Conservation (phyloP, 371 early-diverging fungal genomes). For the Mucor sp. region DNA sequence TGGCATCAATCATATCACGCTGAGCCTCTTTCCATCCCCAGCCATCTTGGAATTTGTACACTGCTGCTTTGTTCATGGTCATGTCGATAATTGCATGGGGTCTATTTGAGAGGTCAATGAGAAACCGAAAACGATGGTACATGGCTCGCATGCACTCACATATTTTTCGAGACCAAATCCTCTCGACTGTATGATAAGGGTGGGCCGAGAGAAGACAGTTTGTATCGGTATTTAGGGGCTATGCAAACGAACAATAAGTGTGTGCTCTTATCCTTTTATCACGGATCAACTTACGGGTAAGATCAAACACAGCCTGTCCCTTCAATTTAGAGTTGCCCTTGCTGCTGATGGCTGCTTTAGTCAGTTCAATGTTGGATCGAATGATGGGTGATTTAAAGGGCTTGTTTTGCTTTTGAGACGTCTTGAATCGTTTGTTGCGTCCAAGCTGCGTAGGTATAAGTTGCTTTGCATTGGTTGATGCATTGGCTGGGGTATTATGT, state of each 20-base stretch:
- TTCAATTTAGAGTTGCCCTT: neutral
- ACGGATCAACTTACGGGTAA: slow-evolving; percentile 24
- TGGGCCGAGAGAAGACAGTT: slow-evolving; percentile 19
- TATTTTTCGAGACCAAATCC: slow-evolving; percentile 17
- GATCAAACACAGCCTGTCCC: slow-evolving; percentile 30
- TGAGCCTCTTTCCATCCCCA: slow-evolving; percentile 58
- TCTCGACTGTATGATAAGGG: slow-evolving; percentile 18
- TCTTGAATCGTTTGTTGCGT: neutral
- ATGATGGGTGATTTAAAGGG: slow-evolving; percentile 45
- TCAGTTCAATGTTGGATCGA: slow-evolving; percentile 27
- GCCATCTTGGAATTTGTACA: slow-evolving; percentile 25
- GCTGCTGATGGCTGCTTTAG: slow-evolving; percentile 28
- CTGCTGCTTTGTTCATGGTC: slow-evolving; percentile 30
- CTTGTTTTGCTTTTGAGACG: slow-evolving; percentile 5
- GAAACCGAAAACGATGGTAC: neutral
- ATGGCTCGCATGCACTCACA: slow-evolving; percentile 14
- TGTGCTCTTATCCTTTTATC: neutral
- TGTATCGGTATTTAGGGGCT: slow-evolving; percentile 4
- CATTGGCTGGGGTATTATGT: neutral
- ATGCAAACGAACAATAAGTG: neutral
- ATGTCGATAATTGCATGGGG: slow-evolving; percentile 28
- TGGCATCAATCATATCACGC: slow-evolving; percentile 38
- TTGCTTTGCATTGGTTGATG: neutral
- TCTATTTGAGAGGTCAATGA: neutral
- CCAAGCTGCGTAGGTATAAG: neutral